Evolutionary conservation across 768 basidiomycete species (phyloP).

Genomic region (Lactarius indigo): DNA sequence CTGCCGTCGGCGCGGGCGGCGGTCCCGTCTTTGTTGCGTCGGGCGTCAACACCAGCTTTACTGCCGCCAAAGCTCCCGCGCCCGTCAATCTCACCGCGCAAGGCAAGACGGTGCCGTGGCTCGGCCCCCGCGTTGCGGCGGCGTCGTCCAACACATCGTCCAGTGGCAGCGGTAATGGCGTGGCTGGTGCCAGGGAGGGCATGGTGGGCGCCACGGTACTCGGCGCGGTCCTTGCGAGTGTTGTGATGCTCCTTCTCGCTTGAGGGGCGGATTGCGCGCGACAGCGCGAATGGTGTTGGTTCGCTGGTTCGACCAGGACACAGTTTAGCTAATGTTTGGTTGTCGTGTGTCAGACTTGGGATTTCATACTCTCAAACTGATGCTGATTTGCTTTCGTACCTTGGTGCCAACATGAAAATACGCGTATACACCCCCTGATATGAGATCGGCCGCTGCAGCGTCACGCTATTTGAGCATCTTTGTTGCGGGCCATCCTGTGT

Average conservation of each 20-base stretch:
- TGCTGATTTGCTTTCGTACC: no score
- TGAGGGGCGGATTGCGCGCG: neutral
- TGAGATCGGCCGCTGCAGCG: no score
- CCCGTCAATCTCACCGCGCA: slow-evolving; percentile 41
- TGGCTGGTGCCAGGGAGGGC: neutral
- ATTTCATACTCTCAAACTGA: no score
- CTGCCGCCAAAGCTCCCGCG: slow-evolving; percentile 16
- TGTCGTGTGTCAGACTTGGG: no score
- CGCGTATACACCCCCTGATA: no score
- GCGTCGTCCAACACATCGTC: neutral
- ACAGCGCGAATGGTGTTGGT: neutral
- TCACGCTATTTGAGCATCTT: no score
- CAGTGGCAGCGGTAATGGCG: no score
- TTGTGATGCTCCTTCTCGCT: neutral
- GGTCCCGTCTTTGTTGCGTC: slow-evolving; percentile 33
- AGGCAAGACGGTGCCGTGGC: slow-evolving; percentile 28
- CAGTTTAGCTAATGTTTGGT: no score
- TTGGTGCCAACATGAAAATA: no score
- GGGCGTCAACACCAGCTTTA: slow-evolving; percentile 37
- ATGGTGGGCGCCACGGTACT: neutral
- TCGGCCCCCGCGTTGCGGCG: slow-evolving; percentile 1
- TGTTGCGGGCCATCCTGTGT: no score
- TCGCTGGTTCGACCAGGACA: no score
- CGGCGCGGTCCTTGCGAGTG: neutral
- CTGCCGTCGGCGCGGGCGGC: slow-evolving; percentile 40